Percentiles rank a stretch among this genome's conserved stretches.
Conservation (phyloP, 495 filamentous ascomycete species). For the Polyplosphaeria fusca region DNA sequence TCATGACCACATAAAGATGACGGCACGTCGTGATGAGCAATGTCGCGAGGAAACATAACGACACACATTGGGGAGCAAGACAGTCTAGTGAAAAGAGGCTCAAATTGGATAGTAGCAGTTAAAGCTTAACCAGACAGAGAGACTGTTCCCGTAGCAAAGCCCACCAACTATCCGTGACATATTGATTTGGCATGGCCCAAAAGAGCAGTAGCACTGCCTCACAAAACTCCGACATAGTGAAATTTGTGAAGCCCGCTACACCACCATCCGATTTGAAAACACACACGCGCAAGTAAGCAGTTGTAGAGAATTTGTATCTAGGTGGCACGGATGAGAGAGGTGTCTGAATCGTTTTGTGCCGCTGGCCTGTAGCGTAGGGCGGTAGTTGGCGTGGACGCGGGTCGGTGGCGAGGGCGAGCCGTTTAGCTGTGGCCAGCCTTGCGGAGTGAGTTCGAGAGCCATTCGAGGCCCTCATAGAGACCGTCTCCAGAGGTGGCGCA, state of each 20-base stretch:
- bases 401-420: neutral
- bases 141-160: conserved; percentile 13
- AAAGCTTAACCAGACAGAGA: conserved; percentile 22
- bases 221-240: conserved; percentile 12
- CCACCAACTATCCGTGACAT: conserved; percentile 20
- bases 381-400: too few species aligned
- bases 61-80: too few species aligned
- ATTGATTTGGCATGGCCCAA: conserved; percentile 1
- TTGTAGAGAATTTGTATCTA: too few species aligned
- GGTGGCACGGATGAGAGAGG: too few species aligned
- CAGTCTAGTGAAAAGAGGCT: conserved; percentile 18
- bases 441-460: conserved; percentile 92
- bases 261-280: conserved; percentile 23
- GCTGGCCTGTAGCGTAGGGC: too few species aligned
- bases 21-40: too few species aligned
- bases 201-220: neutral
- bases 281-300: conserved; percentile 17
- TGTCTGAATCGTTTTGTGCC: too few species aligned
- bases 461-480: conserved; percentile 99
- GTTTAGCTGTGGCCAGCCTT: conserved; percentile 80
- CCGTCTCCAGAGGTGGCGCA: conserved; percentile 99
- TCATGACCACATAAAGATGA: too few species aligned
- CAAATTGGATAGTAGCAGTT: conserved; percentile 29
- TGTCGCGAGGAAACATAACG: too few species aligned
- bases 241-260: conserved; percentile 13